Evolutionary conservation across 1,284 basidiomycete genomes (phyloP), one percentile per base, ranked within the genome.

Genomic region (Tetrapyrgos nigripes): DNA sequence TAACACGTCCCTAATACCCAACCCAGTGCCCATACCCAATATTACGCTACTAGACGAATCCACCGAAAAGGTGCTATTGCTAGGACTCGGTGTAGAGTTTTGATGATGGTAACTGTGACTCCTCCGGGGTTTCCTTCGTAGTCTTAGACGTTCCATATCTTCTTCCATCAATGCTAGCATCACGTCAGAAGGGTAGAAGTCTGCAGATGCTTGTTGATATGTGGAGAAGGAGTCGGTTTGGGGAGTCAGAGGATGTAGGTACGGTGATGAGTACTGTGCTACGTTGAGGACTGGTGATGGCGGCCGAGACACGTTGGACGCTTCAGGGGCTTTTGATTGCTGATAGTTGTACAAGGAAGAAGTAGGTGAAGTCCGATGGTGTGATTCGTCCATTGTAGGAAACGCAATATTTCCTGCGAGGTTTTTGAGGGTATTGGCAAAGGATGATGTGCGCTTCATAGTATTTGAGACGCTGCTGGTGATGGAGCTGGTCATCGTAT

Each of bases 151-250:
- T 62, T 95, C 92, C 90, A 94, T 92, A 68, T 97, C 94, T 69
- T 96, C 94, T 66, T 93, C 92, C 69, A 93, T 92, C 21, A 96
- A 77, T 0, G 92, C 92, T 63, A 94, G 91, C 76, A 96, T 89
- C 3, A 95, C 91, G 63, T 92, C 83, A 11, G 84, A 89, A 0
- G 93, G 86, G 23, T 81, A 67, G 68, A 87, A 92, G 57, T 86
- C 81, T 40, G 76, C 75, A 0, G 78, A 72, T 5, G 74, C 65
- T 31, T 75, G 76, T 9, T 68, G 70, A 43, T 49, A 44, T n/a
- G 73, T 70, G 8, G 68, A 65, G 3, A 66, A 65, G 26, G 60
- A 64, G 24, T 61, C 33, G 26, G 58, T 64, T 68, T 2, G 85
- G 82, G 56, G 52, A 17, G 80, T 81, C 11, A 76, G 69, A 1